Conservation (phyloP, 176 grass and related monocot genomes). For the Raddia guianensis region DNA sequence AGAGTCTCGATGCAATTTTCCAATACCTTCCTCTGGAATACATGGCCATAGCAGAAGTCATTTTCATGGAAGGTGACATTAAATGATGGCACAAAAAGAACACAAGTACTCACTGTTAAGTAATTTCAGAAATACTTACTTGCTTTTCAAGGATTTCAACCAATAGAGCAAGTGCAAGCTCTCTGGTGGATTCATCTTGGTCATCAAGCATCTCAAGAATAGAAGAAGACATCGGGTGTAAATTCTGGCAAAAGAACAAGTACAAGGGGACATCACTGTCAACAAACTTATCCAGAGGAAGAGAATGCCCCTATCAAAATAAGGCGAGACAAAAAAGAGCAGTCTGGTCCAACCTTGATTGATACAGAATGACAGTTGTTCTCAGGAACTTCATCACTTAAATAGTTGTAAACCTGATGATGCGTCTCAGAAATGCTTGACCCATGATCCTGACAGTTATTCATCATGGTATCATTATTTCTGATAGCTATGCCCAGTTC, state of each 20-base stretch:
- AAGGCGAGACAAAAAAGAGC: conserved; percentile 9
- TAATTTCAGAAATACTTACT: conserved; percentile 40
- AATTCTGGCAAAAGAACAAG: conserved; percentile 50
- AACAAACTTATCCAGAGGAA: neutral
- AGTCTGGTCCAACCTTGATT: conserved; percentile 63
- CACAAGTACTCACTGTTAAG: conserved; percentile 21
- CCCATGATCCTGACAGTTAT: conserved; percentile 42
- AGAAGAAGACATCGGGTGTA: conserved; percentile 68
- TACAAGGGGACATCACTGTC: neutral
- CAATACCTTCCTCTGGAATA: conserved; percentile 64
- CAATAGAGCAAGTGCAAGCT: conserved; percentile 75
- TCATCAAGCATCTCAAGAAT: conserved; percentile 86
- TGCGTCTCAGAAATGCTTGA: conserved; percentile 48
- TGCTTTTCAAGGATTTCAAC: conserved; percentile 81
- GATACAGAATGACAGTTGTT: conserved; percentile 27
- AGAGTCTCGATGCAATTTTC: conserved; percentile 74
- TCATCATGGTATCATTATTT: conserved; percentile 23
- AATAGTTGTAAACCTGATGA: conserved; percentile 49
- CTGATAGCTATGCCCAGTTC: conserved; percentile 22
- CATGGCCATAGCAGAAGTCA: conserved; percentile 32
- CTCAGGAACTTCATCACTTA: conserved; percentile 37
- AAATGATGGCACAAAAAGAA: conserved; percentile 30
- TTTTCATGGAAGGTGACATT: conserved; percentile 39
- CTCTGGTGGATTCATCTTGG: conserved; percentile 60
- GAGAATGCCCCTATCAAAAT: conserved; percentile 21